These are phyloP conservation scores for Cylindrotheca closterium DNA, from an alignment of 108 stramenopile genomes.

Conservation along the genomic window DNA sequence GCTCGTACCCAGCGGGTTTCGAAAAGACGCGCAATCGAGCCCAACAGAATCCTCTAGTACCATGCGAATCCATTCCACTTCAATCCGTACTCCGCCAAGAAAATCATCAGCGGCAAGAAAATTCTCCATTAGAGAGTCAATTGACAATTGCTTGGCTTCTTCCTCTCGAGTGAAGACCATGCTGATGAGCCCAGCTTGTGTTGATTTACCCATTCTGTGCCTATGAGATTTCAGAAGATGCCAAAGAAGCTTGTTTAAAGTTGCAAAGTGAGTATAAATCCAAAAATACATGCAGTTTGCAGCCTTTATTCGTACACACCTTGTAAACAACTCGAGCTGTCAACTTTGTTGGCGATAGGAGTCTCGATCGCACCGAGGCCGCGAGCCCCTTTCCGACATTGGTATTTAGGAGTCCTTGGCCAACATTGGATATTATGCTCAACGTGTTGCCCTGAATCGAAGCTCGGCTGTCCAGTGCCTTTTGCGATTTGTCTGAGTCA, in stretches of 20 bases:
- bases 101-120: slow-evolving; percentile 30
- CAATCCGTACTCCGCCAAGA: background rate
- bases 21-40: slow-evolving; percentile 18
- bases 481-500: slow-evolving; percentile 2
- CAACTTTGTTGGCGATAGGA: slow-evolving; percentile 33
- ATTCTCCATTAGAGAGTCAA: slow-evolving; percentile 33
- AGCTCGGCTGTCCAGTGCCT: slow-evolving; percentile 1
- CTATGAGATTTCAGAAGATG: slow-evolving; percentile 76
- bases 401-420: slow-evolving; percentile 27
- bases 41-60: slow-evolving; percentile 4
- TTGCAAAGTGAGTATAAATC: too few species aligned
- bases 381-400: slow-evolving; percentile 42
- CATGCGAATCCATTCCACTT: slow-evolving; percentile 9
- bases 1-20: slow-evolving; percentile 46
- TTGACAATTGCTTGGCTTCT: slow-evolving; percentile 13
- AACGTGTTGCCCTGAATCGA: slow-evolving; percentile 25
- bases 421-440: slow-evolving; percentile 32
- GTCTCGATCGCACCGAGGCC: slow-evolving; percentile 30
- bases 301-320: background rate
- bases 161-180: slow-evolving; percentile 50
- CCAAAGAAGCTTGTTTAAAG: slow-evolving; percentile 69
- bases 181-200: slow-evolving; percentile 53
- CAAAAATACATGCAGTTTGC: too few species aligned
- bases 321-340: slow-evolving; percentile 64
- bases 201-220: slow-evolving; percentile 39